These are phyloP conservation scores for Cladosporium sp. DNA, from an alignment of 2,329 filamentous ascomycete species.

Conservation along the genomic window DNA sequence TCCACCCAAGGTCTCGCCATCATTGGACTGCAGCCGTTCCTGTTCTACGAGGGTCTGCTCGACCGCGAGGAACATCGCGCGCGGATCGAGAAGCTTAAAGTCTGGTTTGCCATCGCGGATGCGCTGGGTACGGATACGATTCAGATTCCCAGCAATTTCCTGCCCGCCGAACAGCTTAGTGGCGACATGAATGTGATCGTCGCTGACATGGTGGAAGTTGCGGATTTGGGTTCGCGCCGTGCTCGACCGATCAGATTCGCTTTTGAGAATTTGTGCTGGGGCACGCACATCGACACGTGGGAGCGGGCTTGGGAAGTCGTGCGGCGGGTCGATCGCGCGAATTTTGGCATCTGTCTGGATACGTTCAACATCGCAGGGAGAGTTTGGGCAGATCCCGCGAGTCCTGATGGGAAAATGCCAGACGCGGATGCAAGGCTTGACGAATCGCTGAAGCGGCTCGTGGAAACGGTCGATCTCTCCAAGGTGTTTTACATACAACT, in stretches of 20 bases:
- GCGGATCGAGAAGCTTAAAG: slow-evolving; percentile 59
- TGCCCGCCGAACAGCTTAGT: slow-evolving; percentile 50
- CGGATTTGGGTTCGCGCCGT: slow-evolving; percentile 57
- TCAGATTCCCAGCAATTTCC: slow-evolving; percentile 68
- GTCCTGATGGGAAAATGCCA: slow-evolving; percentile 46
- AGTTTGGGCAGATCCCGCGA: slow-evolving; percentile 65
- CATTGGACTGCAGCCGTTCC: slow-evolving; percentile 70
- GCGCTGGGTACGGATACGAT: slow-evolving; percentile 66
- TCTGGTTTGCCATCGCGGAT: slow-evolving; percentile 67
- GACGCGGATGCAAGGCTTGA: slow-evolving; percentile 54
- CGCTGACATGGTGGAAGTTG: slow-evolving; percentile 58
- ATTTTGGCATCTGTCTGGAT: slow-evolving; percentile 74
- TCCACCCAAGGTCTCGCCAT: slow-evolving; percentile 52
- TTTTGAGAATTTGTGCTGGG: slow-evolving; percentile 72
- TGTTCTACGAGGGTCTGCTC: slow-evolving; percentile 69
- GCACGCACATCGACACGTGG: slow-evolving; percentile 67
- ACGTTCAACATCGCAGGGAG: slow-evolving; percentile 73
- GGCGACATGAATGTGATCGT: slow-evolving; percentile 54
- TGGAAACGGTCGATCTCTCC: slow-evolving; percentile 51
- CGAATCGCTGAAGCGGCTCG: slow-evolving; percentile 52
- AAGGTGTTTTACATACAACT: slow-evolving; percentile 76
- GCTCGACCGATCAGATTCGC: slow-evolving; percentile 58
- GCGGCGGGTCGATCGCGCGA: slow-evolving; percentile 58
- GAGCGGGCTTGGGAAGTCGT: slow-evolving; percentile 68
- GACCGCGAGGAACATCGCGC: slow-evolving; percentile 56